phyloP scores from a whole-genome alignment of 441 rosid genomes.

The Daphne laureola region DNA sequence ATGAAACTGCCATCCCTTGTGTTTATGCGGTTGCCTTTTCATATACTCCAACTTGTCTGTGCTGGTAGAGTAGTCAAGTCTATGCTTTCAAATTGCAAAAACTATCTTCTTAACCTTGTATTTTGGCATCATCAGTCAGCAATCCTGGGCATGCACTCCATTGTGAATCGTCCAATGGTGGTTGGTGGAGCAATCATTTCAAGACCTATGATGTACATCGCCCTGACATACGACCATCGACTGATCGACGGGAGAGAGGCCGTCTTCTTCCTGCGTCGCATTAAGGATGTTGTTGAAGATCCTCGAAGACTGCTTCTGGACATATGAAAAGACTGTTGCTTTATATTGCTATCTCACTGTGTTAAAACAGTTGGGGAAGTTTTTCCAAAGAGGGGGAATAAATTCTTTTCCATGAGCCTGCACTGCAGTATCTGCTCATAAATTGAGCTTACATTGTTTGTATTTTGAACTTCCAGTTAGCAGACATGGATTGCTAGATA shows the following conservation, averaged over 20 bases:
- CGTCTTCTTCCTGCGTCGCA: constrained; percentile 47
- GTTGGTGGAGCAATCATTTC: constrained; percentile 34
- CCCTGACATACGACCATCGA: constrained; percentile 47
- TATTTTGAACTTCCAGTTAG: constrained; percentile 2
- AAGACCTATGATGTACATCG: constrained; percentile 58
- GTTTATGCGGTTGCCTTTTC: too few relatives aligned
- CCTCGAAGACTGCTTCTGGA: constrained; percentile 51
- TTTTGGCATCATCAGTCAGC: constrained; percentile 31
- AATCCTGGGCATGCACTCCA: constrained; percentile 51
- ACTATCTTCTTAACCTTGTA: not conserved
- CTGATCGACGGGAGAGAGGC: constrained; percentile 60
- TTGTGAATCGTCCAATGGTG: constrained; percentile 47
- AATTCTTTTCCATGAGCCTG: not conserved
- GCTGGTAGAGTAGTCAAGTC: too few relatives aligned
- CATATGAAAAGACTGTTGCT: constrained; percentile 17
- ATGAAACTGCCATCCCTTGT: too few relatives aligned
- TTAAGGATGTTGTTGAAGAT: constrained; percentile 51
- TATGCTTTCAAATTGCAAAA: too few relatives aligned
- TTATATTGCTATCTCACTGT: constrained; percentile 3
- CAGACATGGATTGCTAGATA: too few relatives aligned
- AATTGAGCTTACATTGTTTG: too few relatives aligned
- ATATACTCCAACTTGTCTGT: too few relatives aligned
- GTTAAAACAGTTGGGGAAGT: not conserved
- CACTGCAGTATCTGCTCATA: too few relatives aligned
- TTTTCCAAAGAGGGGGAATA: constrained; percentile 3